Evolutionary conservation across 345 rosid genomes (phyloP), one percentile per base, ranked within the genome.

Genomic region (Eucalyptus coolabah): DNA sequence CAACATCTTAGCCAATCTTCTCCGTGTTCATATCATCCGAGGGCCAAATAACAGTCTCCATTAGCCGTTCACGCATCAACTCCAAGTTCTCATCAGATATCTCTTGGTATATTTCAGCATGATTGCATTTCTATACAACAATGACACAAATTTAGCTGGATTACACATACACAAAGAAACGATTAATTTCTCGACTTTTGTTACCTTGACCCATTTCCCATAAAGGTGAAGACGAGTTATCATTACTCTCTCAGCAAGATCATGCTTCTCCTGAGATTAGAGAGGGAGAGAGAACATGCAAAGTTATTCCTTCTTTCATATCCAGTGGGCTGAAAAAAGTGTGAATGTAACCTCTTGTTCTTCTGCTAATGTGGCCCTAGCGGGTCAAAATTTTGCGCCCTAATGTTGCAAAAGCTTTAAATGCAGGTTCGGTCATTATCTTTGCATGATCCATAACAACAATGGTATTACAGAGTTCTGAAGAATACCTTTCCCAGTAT

Each of bases 201-300:
- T 89, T 93, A 98, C 99, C 99, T 98, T 98, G 87, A 94, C 90
- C 99, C 99, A 98, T 89, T 97, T 96, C 72, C 99, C 99, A 87
- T 98, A 98, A 82, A 98, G 91, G 92, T 97, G 99, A 87, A 98
- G 99, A 21, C 99, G 96, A 5, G 99, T 98, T 87, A 98, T 92
- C 99, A 98, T 98, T 91, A 98, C 99, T 93, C 99, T 94, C 90
- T 98, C 99, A 9, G 98, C 99, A 50, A 98, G 98, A 63, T 97
- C 99, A 30, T 96, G 99, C 91, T 80, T 95, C 94, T 98, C 99
- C 99, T 98, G 93, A 56, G 28, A 77, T 47, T 11, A 28, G 59
- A 15, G 24, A 32, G 50, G 12, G 18, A 32, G 50, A 16, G 11
- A 47, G 21, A 56, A 54, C 49, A 82, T 44, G 44, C 65, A 37